phyloP scores from a whole-genome alignment of 306 rosid genomes.

The Citrullus mucosospermus region DNA sequence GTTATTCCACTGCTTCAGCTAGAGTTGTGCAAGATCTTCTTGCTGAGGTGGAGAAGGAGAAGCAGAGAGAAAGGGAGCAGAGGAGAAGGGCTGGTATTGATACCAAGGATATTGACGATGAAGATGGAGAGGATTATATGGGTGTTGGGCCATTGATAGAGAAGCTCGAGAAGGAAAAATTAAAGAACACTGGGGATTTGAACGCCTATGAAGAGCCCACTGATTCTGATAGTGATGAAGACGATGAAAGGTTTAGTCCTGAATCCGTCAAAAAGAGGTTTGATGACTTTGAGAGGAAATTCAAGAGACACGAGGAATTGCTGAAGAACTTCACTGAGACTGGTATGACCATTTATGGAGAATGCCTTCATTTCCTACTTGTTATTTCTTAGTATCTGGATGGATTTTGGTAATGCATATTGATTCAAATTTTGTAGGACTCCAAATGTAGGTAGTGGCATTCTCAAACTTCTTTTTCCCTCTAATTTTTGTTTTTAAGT shows the following conservation, averaged over 20 bases:
- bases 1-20: slow-evolving; percentile 28
- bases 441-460: background rate
- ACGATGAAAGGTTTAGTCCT: slow-evolving; percentile 31
- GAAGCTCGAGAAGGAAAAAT: slow-evolving; percentile 46
- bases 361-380: background rate
- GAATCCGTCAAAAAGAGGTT: slow-evolving; percentile 30
- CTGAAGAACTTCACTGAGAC: slow-evolving; percentile 38
- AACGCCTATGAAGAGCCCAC: slow-evolving; percentile 49
- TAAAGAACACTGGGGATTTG: slow-evolving; percentile 23
- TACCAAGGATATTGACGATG: slow-evolving; percentile 40
- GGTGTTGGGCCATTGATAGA: slow-evolving; percentile 48
- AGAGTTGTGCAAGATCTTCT: slow-evolving; percentile 37
- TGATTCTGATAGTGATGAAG: slow-evolving; percentile 73
- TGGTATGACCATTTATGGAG: slow-evolving; percentile 17
- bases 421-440: background rate
- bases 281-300: slow-evolving; percentile 50
- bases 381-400: background rate
- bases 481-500: background rate
- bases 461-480: background rate
- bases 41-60: slow-evolving; percentile 50
- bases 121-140: slow-evolving; percentile 47
- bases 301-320: slow-evolving; percentile 46
- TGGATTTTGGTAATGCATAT: background rate
- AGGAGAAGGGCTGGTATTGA: slow-evolving; percentile 43
- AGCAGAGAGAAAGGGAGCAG: slow-evolving; percentile 40